Evolutionary conservation across 257 asterid genomes (phyloP).

Genomic region (Jacaranda mimosifolia): DNA sequence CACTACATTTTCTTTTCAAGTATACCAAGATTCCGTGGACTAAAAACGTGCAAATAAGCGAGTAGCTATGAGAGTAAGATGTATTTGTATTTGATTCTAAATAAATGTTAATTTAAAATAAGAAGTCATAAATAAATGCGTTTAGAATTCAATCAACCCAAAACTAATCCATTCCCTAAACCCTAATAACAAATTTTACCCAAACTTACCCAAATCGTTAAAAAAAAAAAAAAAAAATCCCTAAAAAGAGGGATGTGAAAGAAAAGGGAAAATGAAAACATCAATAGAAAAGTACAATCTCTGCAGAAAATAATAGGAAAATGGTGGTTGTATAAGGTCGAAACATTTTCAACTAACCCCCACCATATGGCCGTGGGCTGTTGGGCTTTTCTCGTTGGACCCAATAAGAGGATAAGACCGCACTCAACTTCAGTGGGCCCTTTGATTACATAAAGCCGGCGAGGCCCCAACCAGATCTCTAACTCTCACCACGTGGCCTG

Average conservation of each 20-base stretch:
- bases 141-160: no score
- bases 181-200: no score
- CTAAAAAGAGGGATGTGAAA: not conserved
- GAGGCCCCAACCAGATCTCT: constrained; percentile 47
- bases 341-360: constrained; percentile 49
- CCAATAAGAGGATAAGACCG: constrained; percentile 37
- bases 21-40: no score
- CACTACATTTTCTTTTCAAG: no score
- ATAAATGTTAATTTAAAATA: no score
- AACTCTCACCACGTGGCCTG: constrained; percentile 56
- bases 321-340: constrained; percentile 38
- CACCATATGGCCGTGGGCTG: constrained; percentile 42
- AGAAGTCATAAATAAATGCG: no score
- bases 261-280: not conserved
- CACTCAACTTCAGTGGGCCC: constrained; percentile 45
- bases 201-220: no score
- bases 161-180: no score
- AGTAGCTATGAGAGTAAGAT: no score
- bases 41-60: no score
- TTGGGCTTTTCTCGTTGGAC: constrained; percentile 51
- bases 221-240: not conserved
- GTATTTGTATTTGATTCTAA: no score
- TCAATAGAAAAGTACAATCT: not conserved
- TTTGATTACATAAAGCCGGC: constrained; percentile 39
- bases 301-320: not conserved